Evolutionary conservation across 2,329 filamentous ascomycete genomes (phyloP).

Genomic region (Penicillium griseofulvum): DNA sequence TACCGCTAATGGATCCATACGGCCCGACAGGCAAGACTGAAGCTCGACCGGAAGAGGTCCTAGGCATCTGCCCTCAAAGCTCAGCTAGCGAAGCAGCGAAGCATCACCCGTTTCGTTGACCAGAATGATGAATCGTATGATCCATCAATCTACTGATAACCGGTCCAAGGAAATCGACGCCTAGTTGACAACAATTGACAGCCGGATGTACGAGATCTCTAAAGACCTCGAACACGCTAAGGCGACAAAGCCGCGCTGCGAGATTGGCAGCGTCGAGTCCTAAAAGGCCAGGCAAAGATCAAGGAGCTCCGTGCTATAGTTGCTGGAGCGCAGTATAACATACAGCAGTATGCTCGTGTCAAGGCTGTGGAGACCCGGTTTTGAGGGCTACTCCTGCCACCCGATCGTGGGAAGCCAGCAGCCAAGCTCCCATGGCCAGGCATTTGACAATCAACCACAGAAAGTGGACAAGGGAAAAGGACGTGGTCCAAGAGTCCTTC

Average conservation of each 20-base stretch:
- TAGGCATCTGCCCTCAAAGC: background rate
- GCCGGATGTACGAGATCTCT: background rate
- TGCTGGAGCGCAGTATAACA: rapidly evolving
- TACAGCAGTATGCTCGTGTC: background rate
- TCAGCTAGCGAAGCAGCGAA: rapidly evolving
- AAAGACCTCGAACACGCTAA: background rate
- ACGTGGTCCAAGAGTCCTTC: background rate
- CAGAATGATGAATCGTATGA: background rate
- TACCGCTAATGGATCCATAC: too few relatives aligned
- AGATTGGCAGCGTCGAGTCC: too few relatives aligned
- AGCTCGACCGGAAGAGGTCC: too few relatives aligned
- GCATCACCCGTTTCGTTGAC: background rate
- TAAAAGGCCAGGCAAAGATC: background rate
- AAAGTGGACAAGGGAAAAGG: background rate
- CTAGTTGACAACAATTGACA: background rate
- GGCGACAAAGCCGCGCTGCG: background rate
- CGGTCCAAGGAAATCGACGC: background rate
- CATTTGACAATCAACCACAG: background rate
- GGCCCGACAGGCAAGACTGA: too few relatives aligned
- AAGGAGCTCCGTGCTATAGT: background rate
- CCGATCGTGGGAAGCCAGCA: background rate
- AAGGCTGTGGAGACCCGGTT: background rate
- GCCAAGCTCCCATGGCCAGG: background rate
- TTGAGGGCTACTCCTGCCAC: background rate
- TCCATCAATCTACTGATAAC: background rate